A percentile compares a stretch with the other conserved stretches of the same genome.
Conservation (phyloP, 2,329 filamentous ascomycete genomes). For the Tolypocladium paradoxum region DNA sequence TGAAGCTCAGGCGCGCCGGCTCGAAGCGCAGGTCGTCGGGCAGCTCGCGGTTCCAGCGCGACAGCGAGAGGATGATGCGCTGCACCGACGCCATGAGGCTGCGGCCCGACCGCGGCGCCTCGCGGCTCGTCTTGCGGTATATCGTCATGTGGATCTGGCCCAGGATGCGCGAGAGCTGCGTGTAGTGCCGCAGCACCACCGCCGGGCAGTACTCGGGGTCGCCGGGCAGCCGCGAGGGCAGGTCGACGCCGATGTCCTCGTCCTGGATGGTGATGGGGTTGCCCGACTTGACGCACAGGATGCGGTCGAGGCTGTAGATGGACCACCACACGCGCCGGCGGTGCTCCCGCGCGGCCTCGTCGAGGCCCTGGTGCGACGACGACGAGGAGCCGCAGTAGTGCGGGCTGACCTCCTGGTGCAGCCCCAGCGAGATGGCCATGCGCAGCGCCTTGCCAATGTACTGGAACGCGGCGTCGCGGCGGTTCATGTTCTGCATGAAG, state of each 20-base stretch:
- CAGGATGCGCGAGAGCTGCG: conserved; percentile 39
- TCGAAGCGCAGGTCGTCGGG: conserved; percentile 37
- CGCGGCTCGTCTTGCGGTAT: conserved; percentile 30
- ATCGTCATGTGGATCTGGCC: conserved; percentile 35
- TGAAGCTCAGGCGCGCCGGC: conserved; percentile 31
- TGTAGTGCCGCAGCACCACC: conserved; percentile 39
- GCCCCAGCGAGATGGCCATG: conserved; percentile 45
- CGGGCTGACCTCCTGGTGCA: conserved; percentile 41
- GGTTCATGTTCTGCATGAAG: conserved; percentile 46
- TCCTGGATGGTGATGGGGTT: conserved; percentile 44
- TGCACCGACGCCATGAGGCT: conserved; percentile 39
- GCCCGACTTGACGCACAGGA: conserved; percentile 42
- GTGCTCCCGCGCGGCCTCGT: conserved; percentile 32
- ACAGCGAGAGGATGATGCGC: conserved; percentile 36
- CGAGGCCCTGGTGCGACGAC: too few species aligned
- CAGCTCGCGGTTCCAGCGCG: conserved; percentile 36
- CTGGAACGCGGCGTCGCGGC: conserved; percentile 42
- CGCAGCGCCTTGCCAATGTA: conserved; percentile 43
- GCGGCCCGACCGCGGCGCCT: conserved; percentile 29
- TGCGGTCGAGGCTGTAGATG: conserved; percentile 42
- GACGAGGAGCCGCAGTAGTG: background rate
- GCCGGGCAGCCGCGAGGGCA: conserved; percentile 19
- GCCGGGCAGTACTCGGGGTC: conserved; percentile 33
- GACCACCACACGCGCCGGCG: conserved; percentile 45
- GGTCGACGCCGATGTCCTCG: conserved; percentile 34